Base-by-base conservation (phyloP, 2,329 filamentous ascomycete genomes). In the Alternaria hordeiaustralica region DNA sequence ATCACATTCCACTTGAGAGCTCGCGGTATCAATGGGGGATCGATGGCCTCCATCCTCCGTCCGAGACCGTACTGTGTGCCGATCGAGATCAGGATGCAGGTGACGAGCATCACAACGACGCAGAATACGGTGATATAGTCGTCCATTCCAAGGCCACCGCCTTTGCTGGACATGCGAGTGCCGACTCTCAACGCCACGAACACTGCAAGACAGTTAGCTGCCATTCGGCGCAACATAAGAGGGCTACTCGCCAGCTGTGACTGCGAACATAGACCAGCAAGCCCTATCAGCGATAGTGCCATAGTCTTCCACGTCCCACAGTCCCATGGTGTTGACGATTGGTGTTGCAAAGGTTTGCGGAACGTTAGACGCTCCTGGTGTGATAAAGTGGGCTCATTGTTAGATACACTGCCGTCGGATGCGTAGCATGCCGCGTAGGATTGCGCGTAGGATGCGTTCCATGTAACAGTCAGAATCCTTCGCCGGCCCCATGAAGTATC, bases 11-110 rank as follows among this genome's bases (percentile, higher is more conserved):
- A 56, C 54, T 56, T 56, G 41, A 56, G 54, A 25, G 54, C 54
- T 56, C 23, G 54, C 41, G 54, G 54, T 56, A 56, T 56, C 36
- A 56, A 56, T 0, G 13, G 13, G 18, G 41, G 41, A 45, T 46
- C 25, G 36, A 56, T 56, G 3, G n/a, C 54, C 41, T 56, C 54
- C 41, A 56, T 56, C 7, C 41, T 56, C 13, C 25, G 23, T 46
- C 54, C 36, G 12, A 56, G 54, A 56, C 54, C 54, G 54, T 56
- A 56, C 41, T 56, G 41, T 41, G 54, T 56, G 54, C 54, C 54
- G 23, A 56, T 56, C 30, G 54, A 30, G 54, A 56, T 56, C 41
- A 56, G 54, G 25, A 49, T 28, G n/a, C 46, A 49, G 25, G 46
- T 49, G 46, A 49, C 46, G 10, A 49, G 25, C 46, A 49, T 49